Conservation (phyloP, 2,329 filamentous ascomycete genomes). For the Aspergillus sp. region DNA sequence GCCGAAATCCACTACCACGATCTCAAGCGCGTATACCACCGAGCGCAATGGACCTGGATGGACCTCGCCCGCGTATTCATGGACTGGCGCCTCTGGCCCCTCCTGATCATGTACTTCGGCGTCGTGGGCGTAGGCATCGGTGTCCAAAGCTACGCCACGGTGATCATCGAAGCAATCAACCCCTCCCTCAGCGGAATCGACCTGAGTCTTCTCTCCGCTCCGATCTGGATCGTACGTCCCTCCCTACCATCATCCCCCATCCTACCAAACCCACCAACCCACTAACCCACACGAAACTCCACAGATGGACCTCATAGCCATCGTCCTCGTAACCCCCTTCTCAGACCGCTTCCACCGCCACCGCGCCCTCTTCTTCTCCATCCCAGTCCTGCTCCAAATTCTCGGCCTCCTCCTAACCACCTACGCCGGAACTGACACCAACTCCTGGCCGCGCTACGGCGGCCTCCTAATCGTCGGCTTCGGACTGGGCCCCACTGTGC, state of each 20-base stretch:
- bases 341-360: constrained; percentile 83
- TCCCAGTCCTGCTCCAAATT: constrained; percentile 76
- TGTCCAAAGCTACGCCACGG: constrained; percentile 81
- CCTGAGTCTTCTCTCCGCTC: constrained; percentile 80
- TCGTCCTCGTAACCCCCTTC: constrained; percentile 79
- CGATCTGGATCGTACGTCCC: constrained; percentile 80
- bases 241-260: no score
- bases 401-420: constrained; percentile 77
- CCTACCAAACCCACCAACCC: neutral
- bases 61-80: constrained; percentile 72
- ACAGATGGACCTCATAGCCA: constrained; percentile 83
- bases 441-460: constrained; percentile 82
- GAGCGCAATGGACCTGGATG: constrained; percentile 68
- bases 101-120: constrained; percentile 90
- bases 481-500: constrained; percentile 84
- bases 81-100: constrained; percentile 86
- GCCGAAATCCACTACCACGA: constrained; percentile 81
- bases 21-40: constrained; percentile 76
- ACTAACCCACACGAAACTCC: neutral
- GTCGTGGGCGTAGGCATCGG: constrained; percentile 91
- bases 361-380: constrained; percentile 78
- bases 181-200: constrained; percentile 70
- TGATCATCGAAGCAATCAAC: constrained; percentile 81
- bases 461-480: constrained; percentile 90
- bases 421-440: constrained; percentile 62